Percentiles rank a stretch among this genome's conserved stretches.
Conservation (phyloP, 2,329 filamentous ascomycete genomes). For the Aureobasidium sp. region DNA sequence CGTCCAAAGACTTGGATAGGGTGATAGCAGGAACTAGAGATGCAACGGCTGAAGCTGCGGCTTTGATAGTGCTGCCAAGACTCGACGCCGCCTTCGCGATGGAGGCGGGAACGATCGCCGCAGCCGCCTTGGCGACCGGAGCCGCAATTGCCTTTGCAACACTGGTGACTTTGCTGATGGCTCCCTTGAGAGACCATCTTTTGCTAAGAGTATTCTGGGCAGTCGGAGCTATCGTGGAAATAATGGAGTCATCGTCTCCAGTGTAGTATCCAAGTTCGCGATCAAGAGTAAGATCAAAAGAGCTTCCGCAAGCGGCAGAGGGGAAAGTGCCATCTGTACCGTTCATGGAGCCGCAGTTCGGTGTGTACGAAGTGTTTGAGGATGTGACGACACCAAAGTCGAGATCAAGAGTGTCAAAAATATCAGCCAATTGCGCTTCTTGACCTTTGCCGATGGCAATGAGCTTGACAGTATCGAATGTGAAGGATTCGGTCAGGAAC, state of each 20-base stretch:
- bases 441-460: constrained; percentile 20
- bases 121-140: constrained; percentile 11
- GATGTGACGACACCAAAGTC: constrained; percentile 21
- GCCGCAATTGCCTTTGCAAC: constrained; percentile 7
- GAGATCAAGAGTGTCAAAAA: constrained; percentile 14
- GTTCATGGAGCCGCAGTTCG: constrained; percentile 10
- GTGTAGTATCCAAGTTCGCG: constrained; percentile 23
- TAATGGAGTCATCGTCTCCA: constrained; percentile 10
- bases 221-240: constrained; percentile 14
- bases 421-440: constrained; percentile 8
- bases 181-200: neutral
- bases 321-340: constrained; percentile 15
- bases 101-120: neutral
- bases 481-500: constrained; percentile 20
- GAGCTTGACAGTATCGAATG: constrained; percentile 18
- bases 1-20: constrained; percentile 18
- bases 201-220: neutral
- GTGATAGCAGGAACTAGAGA: constrained; percentile 19
- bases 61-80: neutral
- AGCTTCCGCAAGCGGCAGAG: constrained; percentile 18
- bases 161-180: neutral
- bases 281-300: constrained; percentile 22
- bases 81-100: constrained; percentile 10
- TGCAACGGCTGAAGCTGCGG: constrained; percentile 10
- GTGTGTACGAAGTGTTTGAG: constrained; percentile 8